Evolutionary conservation across 2,329 filamentous ascomycete genomes (phyloP), one percentile per base, ranked within the genome.

Genomic region (Trichoderma citrinoviride): DNA sequence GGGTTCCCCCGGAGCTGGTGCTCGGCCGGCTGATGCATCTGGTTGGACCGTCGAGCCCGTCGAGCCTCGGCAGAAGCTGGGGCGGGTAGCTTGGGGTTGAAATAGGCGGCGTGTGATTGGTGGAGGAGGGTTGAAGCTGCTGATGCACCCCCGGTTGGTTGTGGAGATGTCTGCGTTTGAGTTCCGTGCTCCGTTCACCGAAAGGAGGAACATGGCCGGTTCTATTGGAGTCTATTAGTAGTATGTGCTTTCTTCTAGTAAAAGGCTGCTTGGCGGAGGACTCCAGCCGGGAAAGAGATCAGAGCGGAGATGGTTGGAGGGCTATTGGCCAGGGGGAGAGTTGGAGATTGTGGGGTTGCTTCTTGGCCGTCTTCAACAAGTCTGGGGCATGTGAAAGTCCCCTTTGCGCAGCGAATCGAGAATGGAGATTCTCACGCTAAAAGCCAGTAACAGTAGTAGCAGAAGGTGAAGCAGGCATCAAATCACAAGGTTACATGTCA

Each of bases 11-110:
- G 53, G n/a, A 21, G 14, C 27, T 47, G 19, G 33, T 40, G 37
- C 17, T 25, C 21, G 46, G 27, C 46, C 14, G 37, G 47, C 47
- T 41, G 17, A 52, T 44, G 19, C 14, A 37, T 50, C 58, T 19
- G 33, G 37, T 33, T 33, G 29, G 29, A n/a, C n/a, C n/a, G n/a
- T n/a, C n/a, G n/a, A n/a, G n/a, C n/a, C 47, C 49, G 46, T 33
- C 49, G 58, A 62, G 58, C 58, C 58, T 62, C 58, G 58, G 58
- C 49, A 58, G 47, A 52, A 33, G 46, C n/a, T 29, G 58, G 19
- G 27, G 58, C 49, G 49, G 58, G 25, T 53, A 46, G 21, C n/a
- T 5, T 52, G 53, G 27, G 49, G 58, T 40, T 25, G 49, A 46
- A 62, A 62, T 62, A 62, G 6, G 23, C 29, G 49, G 47, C 12